Percentiles rank a stretch among this genome's conserved stretches.
phyloP scores from a whole-genome alignment of 176 grass and related monocot genomes.

The Cymbopogon citratus region DNA sequence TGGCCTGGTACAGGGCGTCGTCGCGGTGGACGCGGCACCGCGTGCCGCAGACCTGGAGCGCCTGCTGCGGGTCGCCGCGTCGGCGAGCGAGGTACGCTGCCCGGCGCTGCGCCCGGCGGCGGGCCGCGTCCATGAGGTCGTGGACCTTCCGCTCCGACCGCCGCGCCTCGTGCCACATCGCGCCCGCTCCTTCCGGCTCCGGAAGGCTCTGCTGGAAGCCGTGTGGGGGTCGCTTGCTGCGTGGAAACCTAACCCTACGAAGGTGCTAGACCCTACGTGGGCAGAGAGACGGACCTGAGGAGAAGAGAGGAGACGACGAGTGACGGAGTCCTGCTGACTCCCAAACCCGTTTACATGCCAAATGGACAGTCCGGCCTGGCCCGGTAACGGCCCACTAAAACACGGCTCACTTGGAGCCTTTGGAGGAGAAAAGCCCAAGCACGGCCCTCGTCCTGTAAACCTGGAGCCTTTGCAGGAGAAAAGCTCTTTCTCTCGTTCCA shows the following conservation, averaged over 20 bases:
- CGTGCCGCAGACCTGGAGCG: constrained; percentile 66
- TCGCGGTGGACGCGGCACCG: constrained; percentile 89
- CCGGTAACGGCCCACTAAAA: no score
- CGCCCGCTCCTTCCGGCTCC: background rate
- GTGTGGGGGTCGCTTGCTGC: background rate
- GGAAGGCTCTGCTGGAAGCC: constrained; percentile 9
- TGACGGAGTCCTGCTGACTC: no score
- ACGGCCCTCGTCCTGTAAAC: no score
- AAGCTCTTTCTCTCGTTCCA: no score
- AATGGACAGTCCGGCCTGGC: no score
- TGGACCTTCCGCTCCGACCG: constrained; percentile 93
- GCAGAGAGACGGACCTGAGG: no score
- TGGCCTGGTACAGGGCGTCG: constrained; percentile 89
- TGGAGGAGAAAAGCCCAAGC: no score
- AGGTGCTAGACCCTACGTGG: background rate
- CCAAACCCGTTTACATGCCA: no score
- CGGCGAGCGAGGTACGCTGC: constrained; percentile 77
- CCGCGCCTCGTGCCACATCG: constrained; percentile 98
- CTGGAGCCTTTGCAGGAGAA: no score
- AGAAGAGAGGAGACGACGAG: no score
- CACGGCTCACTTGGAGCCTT: no score
- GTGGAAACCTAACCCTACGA: constrained; percentile 33
- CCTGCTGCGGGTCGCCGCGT: constrained; percentile 83
- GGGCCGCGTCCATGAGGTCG: constrained; percentile 89
- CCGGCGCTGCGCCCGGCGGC: constrained; percentile 81